Conservation (phyloP, 2,329 filamentous ascomycete genomes). For the Diaporthe ilicicola region DNA sequence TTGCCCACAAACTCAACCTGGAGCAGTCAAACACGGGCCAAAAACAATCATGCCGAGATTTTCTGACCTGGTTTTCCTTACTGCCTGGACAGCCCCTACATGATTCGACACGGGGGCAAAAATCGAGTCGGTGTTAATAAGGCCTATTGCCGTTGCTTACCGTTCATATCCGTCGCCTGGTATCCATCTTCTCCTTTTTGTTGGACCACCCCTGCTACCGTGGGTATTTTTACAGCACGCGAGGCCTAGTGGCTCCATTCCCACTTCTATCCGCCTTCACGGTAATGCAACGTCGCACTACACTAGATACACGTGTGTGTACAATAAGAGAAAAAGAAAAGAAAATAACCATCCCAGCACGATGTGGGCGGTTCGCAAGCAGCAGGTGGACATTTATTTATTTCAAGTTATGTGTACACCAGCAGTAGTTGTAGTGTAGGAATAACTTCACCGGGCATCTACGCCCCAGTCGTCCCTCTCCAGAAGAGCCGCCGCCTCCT, state of each 20-base stretch:
- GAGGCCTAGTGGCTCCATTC: conserved; percentile 11
- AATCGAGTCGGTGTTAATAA: neutral
- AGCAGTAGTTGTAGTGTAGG: neutral
- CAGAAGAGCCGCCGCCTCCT: conserved; percentile 79
- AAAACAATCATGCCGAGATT: neutral
- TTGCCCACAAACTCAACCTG: neutral
- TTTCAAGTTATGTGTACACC: neutral
- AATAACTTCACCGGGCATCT: neutral
- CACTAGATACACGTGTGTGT: too few relatives aligned
- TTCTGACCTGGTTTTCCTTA: neutral
- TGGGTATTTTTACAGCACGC: conserved; percentile 6
- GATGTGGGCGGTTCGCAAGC: neutral
- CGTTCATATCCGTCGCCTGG: conserved; percentile 1
- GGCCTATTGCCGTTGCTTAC: neutral
- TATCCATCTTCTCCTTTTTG: conserved; percentile 18
- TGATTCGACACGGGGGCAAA: neutral
- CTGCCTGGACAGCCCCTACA: neutral
- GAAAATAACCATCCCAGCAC: neutral
- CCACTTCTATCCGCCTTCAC: conserved; percentile 26
- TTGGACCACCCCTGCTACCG: neutral
- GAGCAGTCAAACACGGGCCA: neutral
- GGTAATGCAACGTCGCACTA: conserved; percentile 8
- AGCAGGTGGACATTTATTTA: neutral
- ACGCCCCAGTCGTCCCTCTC: conserved; percentile 76
- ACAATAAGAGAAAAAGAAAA: too few relatives aligned